Evolutionary conservation across 345 rosid genomes (phyloP).

Genomic region (Erysimum cheiranthoides): DNA sequence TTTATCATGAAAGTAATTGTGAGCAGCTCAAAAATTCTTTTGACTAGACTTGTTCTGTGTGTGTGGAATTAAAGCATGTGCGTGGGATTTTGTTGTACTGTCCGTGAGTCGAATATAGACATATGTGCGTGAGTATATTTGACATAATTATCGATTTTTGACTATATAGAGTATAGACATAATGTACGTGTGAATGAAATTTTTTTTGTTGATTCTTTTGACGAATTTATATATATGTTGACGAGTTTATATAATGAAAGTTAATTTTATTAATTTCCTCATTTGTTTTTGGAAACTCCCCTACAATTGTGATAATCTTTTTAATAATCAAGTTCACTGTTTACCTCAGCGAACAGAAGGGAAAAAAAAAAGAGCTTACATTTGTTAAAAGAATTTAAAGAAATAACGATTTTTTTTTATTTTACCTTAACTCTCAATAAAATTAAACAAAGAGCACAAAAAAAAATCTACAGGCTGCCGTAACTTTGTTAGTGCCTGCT

Average conservation of each 20-base stretch:
- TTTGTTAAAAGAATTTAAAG: too few relatives aligned
- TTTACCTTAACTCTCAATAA: background rate
- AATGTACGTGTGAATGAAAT: background rate
- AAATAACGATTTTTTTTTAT: too few relatives aligned
- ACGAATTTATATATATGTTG: background rate
- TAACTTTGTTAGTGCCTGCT: background rate
- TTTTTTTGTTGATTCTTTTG: background rate
- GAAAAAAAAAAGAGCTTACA: background rate
- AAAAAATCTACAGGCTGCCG: background rate
- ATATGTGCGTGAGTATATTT: background rate
- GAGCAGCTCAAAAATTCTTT: background rate
- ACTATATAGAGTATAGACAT: background rate
- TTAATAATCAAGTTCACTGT: background rate
- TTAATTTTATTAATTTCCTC: background rate
- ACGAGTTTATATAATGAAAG: background rate
- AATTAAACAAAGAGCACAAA: background rate
- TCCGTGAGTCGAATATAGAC: background rate
- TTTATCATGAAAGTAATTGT: background rate
- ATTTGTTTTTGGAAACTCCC: background rate
- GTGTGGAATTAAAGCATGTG: background rate
- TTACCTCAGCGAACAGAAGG: background rate
- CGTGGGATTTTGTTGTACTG: background rate
- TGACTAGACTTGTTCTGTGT: background rate
- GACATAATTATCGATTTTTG: constrained; percentile 2
- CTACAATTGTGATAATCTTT: background rate